Conservation (phyloP, 257 asterid genomes). For the Petunia axillaris region DNA sequence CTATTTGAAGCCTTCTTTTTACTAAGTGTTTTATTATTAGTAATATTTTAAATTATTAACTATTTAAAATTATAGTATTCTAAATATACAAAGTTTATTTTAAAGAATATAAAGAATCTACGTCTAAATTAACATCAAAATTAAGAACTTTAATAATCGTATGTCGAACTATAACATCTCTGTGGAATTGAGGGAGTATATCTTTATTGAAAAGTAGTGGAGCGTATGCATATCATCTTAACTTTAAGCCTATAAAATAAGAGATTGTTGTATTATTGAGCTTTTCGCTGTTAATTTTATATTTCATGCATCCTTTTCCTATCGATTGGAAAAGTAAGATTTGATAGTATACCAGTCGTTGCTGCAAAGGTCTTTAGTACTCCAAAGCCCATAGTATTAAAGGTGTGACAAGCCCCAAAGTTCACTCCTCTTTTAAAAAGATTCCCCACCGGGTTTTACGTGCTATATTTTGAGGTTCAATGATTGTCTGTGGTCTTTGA, state of each 20-base stretch:
- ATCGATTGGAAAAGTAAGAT: neutral
- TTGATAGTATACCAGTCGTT: neutral
- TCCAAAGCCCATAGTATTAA: neutral
- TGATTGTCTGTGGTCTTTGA: neutral
- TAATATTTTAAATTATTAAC: too few relatives aligned
- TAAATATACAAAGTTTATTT: too few relatives aligned
- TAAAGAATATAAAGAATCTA: too few relatives aligned
- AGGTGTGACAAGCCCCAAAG: neutral
- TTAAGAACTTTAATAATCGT: too few relatives aligned
- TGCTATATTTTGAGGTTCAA: neutral
- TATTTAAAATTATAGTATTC: too few relatives aligned
- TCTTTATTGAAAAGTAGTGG: neutral
- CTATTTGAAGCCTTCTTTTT: too few relatives aligned
- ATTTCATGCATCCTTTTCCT: neutral
- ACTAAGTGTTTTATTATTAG: too few relatives aligned
- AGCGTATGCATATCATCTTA: neutral
- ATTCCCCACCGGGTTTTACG: neutral
- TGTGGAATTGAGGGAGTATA: too few relatives aligned
- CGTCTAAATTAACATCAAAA: too few relatives aligned
- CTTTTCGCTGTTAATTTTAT: neutral
- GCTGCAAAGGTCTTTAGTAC: too few relatives aligned
- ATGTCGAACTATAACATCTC: too few relatives aligned
- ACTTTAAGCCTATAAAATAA: constrained; percentile 1
- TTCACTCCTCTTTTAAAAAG: neutral
- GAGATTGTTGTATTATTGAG: neutral